Evolutionary conservation across 192 early-diverging fungal genomes (phyloP).

Genomic region (Phycomyces blakesleeanus): DNA sequence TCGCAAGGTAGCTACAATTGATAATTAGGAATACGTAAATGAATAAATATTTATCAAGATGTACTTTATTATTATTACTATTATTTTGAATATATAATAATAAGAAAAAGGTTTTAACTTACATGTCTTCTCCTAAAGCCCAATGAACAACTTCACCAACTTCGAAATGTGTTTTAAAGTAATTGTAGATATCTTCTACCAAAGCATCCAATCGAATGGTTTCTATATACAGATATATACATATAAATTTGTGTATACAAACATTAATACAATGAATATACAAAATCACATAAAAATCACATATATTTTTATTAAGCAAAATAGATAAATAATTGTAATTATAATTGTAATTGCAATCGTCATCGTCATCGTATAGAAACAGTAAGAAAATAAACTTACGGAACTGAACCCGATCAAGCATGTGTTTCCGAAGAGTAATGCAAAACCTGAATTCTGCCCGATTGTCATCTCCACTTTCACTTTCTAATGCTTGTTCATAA

Average conservation of each 20-base stretch:
- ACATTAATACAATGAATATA: too few relatives aligned
- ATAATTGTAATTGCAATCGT: too few relatives aligned
- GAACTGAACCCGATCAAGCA: slow-evolving; percentile 69
- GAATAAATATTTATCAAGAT: background rate
- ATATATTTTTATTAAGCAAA: too few relatives aligned
- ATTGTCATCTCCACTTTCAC: slow-evolving; percentile 62
- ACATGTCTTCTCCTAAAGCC: slow-evolving; percentile 29
- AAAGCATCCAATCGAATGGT: slow-evolving; percentile 55
- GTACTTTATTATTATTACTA: too few relatives aligned
- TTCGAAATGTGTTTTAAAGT: slow-evolving; percentile 48
- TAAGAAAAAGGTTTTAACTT: background rate
- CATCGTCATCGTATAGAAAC: too few relatives aligned
- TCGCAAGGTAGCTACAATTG: slow-evolving; percentile 20
- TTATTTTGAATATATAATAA: too few relatives aligned
- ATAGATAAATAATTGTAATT: too few relatives aligned
- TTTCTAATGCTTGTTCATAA: slow-evolving; percentile 77
- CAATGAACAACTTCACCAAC: slow-evolving; percentile 52
- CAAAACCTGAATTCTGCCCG: slow-evolving; percentile 64
- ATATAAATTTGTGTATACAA: too few relatives aligned
- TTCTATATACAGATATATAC: slow-evolving; percentile 27
- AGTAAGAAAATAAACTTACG: slow-evolving; percentile 57
- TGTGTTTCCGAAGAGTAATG: slow-evolving; percentile 53
- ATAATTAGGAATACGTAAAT: background rate
- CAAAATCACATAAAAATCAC: too few relatives aligned
- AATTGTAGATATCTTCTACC: slow-evolving; percentile 53